Evolutionary conservation across 2,329 filamentous ascomycete genomes (phyloP).

Genomic region (Epichloe coenophiala): DNA sequence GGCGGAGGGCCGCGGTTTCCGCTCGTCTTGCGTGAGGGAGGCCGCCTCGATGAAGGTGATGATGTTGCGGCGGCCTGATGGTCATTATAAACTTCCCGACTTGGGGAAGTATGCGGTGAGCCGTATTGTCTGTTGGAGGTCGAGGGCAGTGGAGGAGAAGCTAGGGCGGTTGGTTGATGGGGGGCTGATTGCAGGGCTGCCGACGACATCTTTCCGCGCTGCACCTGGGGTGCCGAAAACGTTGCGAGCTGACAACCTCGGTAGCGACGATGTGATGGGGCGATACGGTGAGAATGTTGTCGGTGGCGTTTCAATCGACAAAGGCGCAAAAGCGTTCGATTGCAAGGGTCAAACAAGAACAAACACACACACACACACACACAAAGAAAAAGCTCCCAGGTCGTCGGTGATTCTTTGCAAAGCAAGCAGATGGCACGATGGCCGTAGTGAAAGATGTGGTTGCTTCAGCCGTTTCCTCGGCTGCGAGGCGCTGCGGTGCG

Average conservation of each 20-base stretch:
- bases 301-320: background rate
- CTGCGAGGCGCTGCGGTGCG: constrained; percentile 2
- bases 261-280: background rate
- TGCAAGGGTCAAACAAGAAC: background rate
- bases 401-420: background rate
- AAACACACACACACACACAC: background rate
- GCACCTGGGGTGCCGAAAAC: constrained; percentile 1
- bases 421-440: constrained; percentile 1
- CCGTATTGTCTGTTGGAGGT: constrained; percentile 38
- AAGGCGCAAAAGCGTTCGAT: background rate
- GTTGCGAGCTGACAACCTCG: constrained; percentile 2
- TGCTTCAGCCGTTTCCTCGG: constrained; percentile 2
- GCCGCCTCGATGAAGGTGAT: constrained; percentile 39
- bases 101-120: constrained; percentile 36
- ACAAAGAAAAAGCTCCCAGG: background rate
- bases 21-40: constrained; percentile 37
- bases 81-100: constrained; percentile 44
- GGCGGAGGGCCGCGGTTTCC: constrained; percentile 29
- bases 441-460: background rate
- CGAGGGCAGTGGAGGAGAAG: constrained; percentile 35
- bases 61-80: constrained; percentile 30
- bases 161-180: constrained; percentile 38
- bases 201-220: constrained; percentile 29
- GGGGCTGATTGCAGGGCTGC: constrained; percentile 48
- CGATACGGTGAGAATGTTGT: background rate